Evolutionary conservation across 345 rosid species (phyloP), one percentile per base, ranked within the genome.

Genomic region (Hirschfeldia incana): DNA sequence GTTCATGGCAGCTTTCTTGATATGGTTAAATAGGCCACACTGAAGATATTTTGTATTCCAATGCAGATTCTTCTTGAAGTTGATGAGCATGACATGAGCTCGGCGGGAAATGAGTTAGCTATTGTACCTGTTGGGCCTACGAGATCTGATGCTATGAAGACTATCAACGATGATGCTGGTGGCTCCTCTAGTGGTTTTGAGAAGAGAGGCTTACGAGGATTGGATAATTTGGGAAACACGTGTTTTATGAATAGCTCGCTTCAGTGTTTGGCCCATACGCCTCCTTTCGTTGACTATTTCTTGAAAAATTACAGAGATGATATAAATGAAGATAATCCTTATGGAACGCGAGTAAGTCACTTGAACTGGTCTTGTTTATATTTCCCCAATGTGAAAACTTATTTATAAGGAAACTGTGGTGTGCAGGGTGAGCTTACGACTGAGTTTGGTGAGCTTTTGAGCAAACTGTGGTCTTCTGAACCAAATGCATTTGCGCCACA

Each of bases 181-280:
- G 88, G 82, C 74, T 77, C 81, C 7, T 69, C 82, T 26, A 82
- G 62, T 79, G 76, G 87, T 75, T 72, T 32, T 58, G 86, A 71
- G 82, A 84, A 51, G 74, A 88, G 88, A 58, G 98, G 98, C 81
- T 82, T 92, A 80, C 90, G 91, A 73, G 98, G 98, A 73, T 82
- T 94, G 82, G 97, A 92, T 75, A 94, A 94, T 80, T 83, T 94
- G 82, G 98, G 98, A 69, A 94, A 94, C 73, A 94, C 97, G 72
- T 94, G 98, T 81, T 94, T 94, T 82, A 92, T 94, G 98, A 92
- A 92, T 77, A 91, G 97, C 81, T 86, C 97, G 78, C 78, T 94
- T 73, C 98, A 94, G 68, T 94, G 98, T 89, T 85, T 94, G 72
- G 94, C 87, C 59, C 98, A 92, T 85, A 94, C 97, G 0, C 91